phyloP scores from a whole-genome alignment of 345 rosid species.

The Hibiscus syriacus region DNA sequence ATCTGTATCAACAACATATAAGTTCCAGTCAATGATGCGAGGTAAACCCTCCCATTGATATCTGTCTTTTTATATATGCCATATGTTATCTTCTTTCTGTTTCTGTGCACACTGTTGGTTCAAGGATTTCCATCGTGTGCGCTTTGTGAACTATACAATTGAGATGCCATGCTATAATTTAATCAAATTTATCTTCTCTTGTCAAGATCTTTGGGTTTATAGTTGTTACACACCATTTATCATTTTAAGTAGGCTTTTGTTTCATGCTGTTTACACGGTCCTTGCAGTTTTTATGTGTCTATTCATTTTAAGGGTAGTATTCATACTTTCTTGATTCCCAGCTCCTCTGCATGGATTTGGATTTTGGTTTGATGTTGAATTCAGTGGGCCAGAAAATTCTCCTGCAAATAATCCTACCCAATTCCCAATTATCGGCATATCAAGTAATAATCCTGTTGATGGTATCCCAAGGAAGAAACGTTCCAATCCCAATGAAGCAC shows the following conservation, averaged over 20 bases:
- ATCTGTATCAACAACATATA: slow-evolving; percentile 62
- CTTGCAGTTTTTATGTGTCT: not conserved
- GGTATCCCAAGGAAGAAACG: slow-evolving; percentile 58
- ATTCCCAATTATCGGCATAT: slow-evolving; percentile 26
- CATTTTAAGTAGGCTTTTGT: not conserved
- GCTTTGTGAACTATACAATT: not conserved
- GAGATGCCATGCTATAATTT: not conserved
- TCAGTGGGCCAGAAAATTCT: slow-evolving; percentile 41
- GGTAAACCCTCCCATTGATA: slow-evolving; percentile 30
- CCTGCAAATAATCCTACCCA: slow-evolving; percentile 28
- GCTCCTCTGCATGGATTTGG: slow-evolving; percentile 98
- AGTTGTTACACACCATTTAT: not conserved
- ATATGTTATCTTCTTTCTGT: not conserved
- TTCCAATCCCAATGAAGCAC: slow-evolving; percentile 53
- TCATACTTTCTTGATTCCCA: slow-evolving; percentile 27
- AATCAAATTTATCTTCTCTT: not conserved
- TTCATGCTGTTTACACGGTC: not conserved
- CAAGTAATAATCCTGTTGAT: slow-evolving; percentile 34
- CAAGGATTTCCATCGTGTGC: not conserved
- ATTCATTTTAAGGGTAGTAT: not conserved
- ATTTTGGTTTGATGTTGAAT: slow-evolving; percentile 98
- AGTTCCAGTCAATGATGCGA: slow-evolving; percentile 92
- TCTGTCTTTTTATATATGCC: not conserved
- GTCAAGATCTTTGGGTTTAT: not conserved
- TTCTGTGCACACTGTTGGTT: not conserved